Percentiles rank a stretch among this genome's conserved stretches.
These are phyloP conservation scores for Macaranga tanarius DNA, from an alignment of 441 rosid species.

Conservation along the genomic window DNA sequence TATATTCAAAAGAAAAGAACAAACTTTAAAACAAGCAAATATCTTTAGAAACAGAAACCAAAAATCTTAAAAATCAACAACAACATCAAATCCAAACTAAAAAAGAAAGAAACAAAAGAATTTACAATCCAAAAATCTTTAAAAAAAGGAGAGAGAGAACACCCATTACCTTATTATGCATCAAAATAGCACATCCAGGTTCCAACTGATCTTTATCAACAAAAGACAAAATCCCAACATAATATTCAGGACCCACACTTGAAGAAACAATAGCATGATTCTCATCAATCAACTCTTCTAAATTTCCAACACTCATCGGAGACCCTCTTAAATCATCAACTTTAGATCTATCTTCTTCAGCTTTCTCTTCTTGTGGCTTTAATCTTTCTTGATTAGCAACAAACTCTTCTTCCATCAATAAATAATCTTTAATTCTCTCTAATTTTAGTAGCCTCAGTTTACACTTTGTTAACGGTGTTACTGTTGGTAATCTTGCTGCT, in stretches of 20 bases:
- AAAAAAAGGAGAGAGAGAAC: background rate
- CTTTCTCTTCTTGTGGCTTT: slow-evolving; percentile 97
- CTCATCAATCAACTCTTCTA: slow-evolving; percentile 94
- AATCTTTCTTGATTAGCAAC: slow-evolving; percentile 86
- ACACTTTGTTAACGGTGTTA: slow-evolving; percentile 79
- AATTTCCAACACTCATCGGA: slow-evolving; percentile 94
- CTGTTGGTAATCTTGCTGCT: slow-evolving; percentile 83
- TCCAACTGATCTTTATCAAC: slow-evolving; percentile 94
- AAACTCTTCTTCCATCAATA: slow-evolving; percentile 95
- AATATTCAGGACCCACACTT: slow-evolving; percentile 93
- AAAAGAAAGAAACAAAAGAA: background rate
- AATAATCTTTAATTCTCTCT: slow-evolving; percentile 87
- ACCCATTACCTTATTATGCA: slow-evolving; percentile 83
- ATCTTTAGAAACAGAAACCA: no score
- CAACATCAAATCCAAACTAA: background rate
- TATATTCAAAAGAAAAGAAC: no score
- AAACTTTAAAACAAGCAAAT: no score
- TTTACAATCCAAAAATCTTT: background rate
- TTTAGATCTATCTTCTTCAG: slow-evolving; percentile 92
- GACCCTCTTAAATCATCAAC: slow-evolving; percentile 94
- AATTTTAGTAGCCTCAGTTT: slow-evolving; percentile 77
- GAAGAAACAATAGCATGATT: slow-evolving; percentile 96
- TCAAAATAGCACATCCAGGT: slow-evolving; percentile 92
- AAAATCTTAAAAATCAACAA: background rate
- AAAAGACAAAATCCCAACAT: slow-evolving; percentile 83